Base-by-base conservation (phyloP, 257 asterid genomes). In the Capsicum baccatum region DNA sequence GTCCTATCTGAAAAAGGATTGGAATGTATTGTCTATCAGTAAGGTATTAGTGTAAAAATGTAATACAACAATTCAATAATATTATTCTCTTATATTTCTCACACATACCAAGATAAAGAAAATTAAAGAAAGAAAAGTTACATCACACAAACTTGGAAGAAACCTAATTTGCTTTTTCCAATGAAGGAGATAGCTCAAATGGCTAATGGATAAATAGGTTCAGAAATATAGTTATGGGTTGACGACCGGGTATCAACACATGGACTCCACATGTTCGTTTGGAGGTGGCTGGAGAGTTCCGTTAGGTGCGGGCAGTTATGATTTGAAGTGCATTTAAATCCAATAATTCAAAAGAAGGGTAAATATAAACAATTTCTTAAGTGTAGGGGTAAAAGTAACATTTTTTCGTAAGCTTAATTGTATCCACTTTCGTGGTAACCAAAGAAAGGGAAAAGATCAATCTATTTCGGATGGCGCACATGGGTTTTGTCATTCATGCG, bases 401-500 rank as follows among this genome's bases (percentile, higher is more conserved):
- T 19, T 19, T 60, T 60, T 19, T 35, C 1, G 6, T 60, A 6
- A n/a, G 69, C 69, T 14, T 68, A 67, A 37, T 68, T 19, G n/a
- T 68, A 39, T 68, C 48, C 12, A 67, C 76, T 50, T 67, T 67
- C 9, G 8, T 67, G n/a, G 48, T 16, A 69, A 33, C 73, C 42
- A 47, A 66, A 73, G 80, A 73, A 73, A 19, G 60, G n/a, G 80
- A 73, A 71, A 44, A 73, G 60, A 48, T 11, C 60, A 48, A 11
- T 73, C 8, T 73, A 48, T 73, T 48, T 15, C 60, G 10, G 80
- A 48, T 73, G 42, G 80, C 19, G 57, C 57, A 26, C 56, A 73
- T 73, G 60, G 42, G 59, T 73, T 19, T 48, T 21, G 16, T 48
- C 80, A 19, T 48, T 73, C 44, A 48, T 47, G 80, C 35, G 12